Base-by-base conservation (phyloP, 306 rosid genomes). In the Morella rubra region DNA sequence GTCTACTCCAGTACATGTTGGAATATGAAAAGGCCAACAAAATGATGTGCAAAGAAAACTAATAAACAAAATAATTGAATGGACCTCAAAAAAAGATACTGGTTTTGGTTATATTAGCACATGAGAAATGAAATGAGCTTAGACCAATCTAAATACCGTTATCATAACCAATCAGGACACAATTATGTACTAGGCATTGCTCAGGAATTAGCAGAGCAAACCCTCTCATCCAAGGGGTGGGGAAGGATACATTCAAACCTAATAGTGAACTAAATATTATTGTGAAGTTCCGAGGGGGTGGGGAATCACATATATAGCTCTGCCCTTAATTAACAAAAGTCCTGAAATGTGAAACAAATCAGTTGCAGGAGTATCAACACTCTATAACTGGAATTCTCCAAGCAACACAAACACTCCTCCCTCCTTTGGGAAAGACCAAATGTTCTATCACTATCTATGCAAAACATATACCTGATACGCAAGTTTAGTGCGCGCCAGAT, bases 401-500 rank as follows among this genome's bases (percentile, higher is more conserved):
- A 54, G 64, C 46, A n/a, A 22, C 70, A 65, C 18, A 41, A n/a
- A 65, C 41, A 41, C 70, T 65, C 46, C 4, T 1, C 5, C 70
- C 80, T 71, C 68, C 37, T 3, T 44, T 16, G 54, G 50, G 10
- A 13, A 50, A 49, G 58, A 78, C 73, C 78, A 77, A 77, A 58
- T 32, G 54, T 20, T 74, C 77, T 32, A 81, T 72, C 66, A 13
- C 47, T 53, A 80, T 18, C 50, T 14, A 27, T 19, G 14, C 42
- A 66, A 72, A 42, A 81, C 14, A 19, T 64, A 14, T 78, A 96
- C 99, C 97, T 90, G 97, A 83, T 92, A 96, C 81, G 99, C 99
- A 76, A 96, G 99, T 82, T 88, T 96, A 37, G 99, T 95, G 59
- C 99, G 97, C 58, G 99, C 98, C 20, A 95, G 91, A 84, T 95